Base-by-base conservation (phyloP, 257 asterid species). In the Echites panduratus region DNA sequence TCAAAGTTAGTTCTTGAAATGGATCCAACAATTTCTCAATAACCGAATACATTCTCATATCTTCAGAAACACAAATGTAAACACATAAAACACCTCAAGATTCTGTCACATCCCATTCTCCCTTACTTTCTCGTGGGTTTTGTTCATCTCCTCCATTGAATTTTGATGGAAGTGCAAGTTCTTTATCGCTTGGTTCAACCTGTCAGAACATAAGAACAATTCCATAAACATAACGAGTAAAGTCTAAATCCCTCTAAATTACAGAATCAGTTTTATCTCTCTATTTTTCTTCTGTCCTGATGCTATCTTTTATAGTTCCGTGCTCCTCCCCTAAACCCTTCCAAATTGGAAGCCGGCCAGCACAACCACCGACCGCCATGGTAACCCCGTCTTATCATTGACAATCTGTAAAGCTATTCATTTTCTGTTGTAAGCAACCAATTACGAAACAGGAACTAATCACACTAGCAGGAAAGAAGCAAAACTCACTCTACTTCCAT, bases 131-230 rank as follows among this genome's bases (percentile, higher is more conserved):
- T 38, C 69, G 7, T 41, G 8, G 29, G 29, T 7, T 38, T 19
- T 35, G 5, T 8, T 64, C 7, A 38, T 38, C 40, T 64, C 69
- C 29, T 38, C 69, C 69, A 35, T 64, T 20, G 7, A 0, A 38
- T 8, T 19, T 38, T 26, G 24, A 22, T 32, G n/a, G 68, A 62
- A 14, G 68, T 14, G 4, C 47, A 63, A 64, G 24, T 62, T 24
- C 26, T 17, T 62, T 17, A 35, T 14, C 24, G 24, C 47, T 35
- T 17, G 26, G 14, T 7, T 32, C 48, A 17, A 20, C 27, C 69
- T 64, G 69, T 20, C 69, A 64, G 38, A 64, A 32, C 47, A 63
- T 38, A 63, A 63, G 19, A 20, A 63, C 19, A 63, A 35, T 19
- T 35, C 47, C 1, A 19, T 63, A 35, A 63, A 26, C 45, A 63